Conservation (phyloP, 768 basidiomycete species). For the Boletus tylopilopsis region DNA sequence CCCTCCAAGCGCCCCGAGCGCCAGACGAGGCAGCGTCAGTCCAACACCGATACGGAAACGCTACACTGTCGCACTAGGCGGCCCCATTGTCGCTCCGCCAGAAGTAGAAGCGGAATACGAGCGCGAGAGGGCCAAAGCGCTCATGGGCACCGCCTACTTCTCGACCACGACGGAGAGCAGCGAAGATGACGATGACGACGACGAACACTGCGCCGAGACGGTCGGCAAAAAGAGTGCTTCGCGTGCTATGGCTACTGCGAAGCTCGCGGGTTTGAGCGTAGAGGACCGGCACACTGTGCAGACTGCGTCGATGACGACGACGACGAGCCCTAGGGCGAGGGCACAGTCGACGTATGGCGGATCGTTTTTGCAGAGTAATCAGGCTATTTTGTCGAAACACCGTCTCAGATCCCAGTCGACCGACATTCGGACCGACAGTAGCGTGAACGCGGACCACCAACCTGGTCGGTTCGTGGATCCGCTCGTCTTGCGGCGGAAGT, state of each 20-base stretch:
- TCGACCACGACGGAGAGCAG: conserved; percentile 37
- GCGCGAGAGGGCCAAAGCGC: conserved; percentile 21
- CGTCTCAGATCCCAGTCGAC: conserved; percentile 40
- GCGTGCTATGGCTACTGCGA: conserved; percentile 32
- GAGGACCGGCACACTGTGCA: conserved; percentile 19
- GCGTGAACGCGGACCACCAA: conserved; percentile 9
- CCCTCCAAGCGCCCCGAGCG: conserved; percentile 36
- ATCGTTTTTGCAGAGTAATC: conserved; percentile 29
- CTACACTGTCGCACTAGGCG: conserved; percentile 83
- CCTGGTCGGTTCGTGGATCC: conserved; percentile 70
- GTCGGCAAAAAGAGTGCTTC: conserved; percentile 50
- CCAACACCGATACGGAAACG: conserved; percentile 75
- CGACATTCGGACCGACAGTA: conserved; percentile 27
- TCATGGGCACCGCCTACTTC: conserved; percentile 42
- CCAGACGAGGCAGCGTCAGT: conserved; percentile 54
- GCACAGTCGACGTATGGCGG: conserved; percentile 59
- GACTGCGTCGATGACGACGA: conserved; percentile 2
- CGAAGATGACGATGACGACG: conserved; percentile 37
- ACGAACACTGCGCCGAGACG: conserved; percentile 39
- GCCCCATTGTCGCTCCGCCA: conserved; percentile 50
- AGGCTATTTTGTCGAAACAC: conserved; percentile 21
- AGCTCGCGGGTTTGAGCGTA: conserved; percentile 25
- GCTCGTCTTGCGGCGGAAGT: conserved; percentile 55
- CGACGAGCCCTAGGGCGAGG: conserved; percentile 35
- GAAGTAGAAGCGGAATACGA: conserved; percentile 29